Evolutionary conservation across 768 basidiomycete species (phyloP).

Genomic region (Tulasnella sp.): DNA sequence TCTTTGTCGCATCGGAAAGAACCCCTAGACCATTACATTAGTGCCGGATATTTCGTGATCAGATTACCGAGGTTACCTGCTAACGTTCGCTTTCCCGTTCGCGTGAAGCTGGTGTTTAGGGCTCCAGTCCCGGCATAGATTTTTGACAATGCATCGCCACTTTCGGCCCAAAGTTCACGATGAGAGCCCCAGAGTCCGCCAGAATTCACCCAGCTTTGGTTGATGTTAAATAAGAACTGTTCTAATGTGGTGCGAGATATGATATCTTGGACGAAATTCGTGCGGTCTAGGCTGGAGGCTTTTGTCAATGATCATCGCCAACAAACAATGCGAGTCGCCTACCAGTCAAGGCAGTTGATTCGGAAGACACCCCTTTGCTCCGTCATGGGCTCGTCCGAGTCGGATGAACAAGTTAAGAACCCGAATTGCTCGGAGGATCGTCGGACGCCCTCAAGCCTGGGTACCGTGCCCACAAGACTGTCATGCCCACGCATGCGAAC

Average conservation of each 20-base stretch:
- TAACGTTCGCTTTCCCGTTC: slow-evolving; percentile 87
- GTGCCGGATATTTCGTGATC: neutral
- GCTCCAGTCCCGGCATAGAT: slow-evolving; percentile 79
- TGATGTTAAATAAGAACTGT: slow-evolving; percentile 68
- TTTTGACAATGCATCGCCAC: slow-evolving; percentile 82
- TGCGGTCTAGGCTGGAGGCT: slow-evolving; percentile 69
- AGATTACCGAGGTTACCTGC: slow-evolving; percentile 42
- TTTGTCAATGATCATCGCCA: neutral
- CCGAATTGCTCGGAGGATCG: slow-evolving; percentile 69
- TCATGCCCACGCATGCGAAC: slow-evolving; percentile 81
- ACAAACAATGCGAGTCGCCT: slow-evolving; percentile 16
- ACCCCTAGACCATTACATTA: slow-evolving; percentile 41
- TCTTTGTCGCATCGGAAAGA: slow-evolving; percentile 93
- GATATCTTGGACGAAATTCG: slow-evolving; percentile 95
- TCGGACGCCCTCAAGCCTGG: slow-evolving; percentile 46
- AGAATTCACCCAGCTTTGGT: slow-evolving; percentile 62
- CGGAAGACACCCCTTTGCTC: slow-evolving; percentile 86
- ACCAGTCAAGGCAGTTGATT: slow-evolving; percentile 95
- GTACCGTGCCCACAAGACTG: slow-evolving; percentile 62
- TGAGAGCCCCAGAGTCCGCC: slow-evolving; percentile 72
- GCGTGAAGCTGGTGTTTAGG: slow-evolving; percentile 89
- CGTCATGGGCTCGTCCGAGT: slow-evolving; percentile 60
- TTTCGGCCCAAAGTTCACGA: slow-evolving; percentile 94
- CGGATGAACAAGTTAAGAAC: slow-evolving; percentile 68
- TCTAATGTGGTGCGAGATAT: slow-evolving; percentile 72